These are phyloP conservation scores for Sphaerosporella brunnea DNA, from an alignment of 495 filamentous ascomycete species.

Conservation along the genomic window DNA sequence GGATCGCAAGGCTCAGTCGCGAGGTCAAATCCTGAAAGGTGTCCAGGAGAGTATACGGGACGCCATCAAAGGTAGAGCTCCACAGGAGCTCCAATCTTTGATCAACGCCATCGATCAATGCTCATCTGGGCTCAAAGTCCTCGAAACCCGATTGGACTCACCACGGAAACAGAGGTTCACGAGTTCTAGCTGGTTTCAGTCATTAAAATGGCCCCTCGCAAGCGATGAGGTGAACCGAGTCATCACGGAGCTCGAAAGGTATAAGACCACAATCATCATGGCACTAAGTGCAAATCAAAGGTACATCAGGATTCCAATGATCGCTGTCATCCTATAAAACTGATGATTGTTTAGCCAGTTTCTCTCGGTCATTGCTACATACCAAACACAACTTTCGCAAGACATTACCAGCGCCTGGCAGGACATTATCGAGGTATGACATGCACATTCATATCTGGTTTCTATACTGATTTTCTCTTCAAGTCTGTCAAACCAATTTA, in stretches of 20 bases:
- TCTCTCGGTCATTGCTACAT: background rate
- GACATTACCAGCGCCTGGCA: background rate
- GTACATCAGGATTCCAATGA: background rate
- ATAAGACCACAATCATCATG: slow-evolving; percentile 22
- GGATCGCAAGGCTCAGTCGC: slow-evolving; percentile 23
- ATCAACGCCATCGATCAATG: background rate
- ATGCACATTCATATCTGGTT: background rate
- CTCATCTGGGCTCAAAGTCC: background rate
- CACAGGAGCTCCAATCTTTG: background rate
- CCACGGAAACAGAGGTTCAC: slow-evolving; percentile 8
- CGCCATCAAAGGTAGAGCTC: background rate
- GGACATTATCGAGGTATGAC: background rate
- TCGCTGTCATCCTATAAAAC: background rate
- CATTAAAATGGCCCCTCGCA: slow-evolving; percentile 28
- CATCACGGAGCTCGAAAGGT: slow-evolving; percentile 20
- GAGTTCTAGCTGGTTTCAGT: slow-evolving; percentile 17
- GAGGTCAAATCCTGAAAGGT: slow-evolving; percentile 16
- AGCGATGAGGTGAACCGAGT: slow-evolving; percentile 23
- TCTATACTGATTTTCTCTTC: background rate
- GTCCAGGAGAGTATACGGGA: slow-evolving; percentile 17
- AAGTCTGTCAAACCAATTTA: too few relatives aligned
- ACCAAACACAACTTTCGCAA: background rate
- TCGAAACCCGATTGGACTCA: slow-evolving; percentile 1
- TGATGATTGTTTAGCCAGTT: background rate
- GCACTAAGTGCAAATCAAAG: background rate